phyloP scores from a whole-genome alignment of 2,329 filamentous ascomycete genomes.

The Fusarium drepaniforme region DNA sequence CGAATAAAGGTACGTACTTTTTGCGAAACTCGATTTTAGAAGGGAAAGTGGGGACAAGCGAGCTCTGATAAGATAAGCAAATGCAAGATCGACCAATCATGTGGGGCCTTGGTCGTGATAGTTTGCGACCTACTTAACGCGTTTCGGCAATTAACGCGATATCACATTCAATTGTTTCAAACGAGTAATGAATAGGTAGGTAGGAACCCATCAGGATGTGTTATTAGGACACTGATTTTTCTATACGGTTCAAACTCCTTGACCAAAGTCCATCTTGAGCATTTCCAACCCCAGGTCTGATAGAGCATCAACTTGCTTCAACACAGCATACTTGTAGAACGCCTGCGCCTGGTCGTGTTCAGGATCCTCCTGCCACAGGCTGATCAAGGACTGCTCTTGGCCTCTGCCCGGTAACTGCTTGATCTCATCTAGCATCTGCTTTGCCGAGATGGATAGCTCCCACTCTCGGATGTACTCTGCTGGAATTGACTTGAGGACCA shows the following conservation, averaged over 20 bases:
- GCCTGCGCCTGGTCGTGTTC: constrained; percentile 52
- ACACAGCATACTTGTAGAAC: constrained; percentile 64
- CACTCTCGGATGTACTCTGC: constrained; percentile 59
- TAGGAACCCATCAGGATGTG: not conserved
- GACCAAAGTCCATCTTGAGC: constrained; percentile 56
- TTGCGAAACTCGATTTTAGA: not conserved
- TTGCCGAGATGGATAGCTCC: constrained; percentile 58
- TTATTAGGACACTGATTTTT: too few relatives aligned
- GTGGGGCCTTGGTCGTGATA: not conserved
- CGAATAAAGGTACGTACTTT: constrained; percentile 29
- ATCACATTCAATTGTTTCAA: not conserved
- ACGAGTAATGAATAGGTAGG: not conserved
- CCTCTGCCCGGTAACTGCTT: constrained; percentile 59
- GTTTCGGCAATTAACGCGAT: not conserved
- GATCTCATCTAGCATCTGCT: constrained; percentile 62
- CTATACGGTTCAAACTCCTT: not conserved
- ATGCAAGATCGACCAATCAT: not conserved
- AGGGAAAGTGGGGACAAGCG: not conserved
- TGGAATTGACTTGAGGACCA: constrained; percentile 59
- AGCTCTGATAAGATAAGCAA: not conserved
- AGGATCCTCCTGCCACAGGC: constrained; percentile 58
- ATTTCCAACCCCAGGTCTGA: constrained; percentile 59
- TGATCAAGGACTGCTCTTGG: constrained; percentile 57
- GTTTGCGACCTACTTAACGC: not conserved
- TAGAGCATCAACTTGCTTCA: constrained; percentile 61